These are phyloP conservation scores for Quercus tomentella DNA, from an alignment of 331 rosid genomes.

Conservation along the genomic window DNA sequence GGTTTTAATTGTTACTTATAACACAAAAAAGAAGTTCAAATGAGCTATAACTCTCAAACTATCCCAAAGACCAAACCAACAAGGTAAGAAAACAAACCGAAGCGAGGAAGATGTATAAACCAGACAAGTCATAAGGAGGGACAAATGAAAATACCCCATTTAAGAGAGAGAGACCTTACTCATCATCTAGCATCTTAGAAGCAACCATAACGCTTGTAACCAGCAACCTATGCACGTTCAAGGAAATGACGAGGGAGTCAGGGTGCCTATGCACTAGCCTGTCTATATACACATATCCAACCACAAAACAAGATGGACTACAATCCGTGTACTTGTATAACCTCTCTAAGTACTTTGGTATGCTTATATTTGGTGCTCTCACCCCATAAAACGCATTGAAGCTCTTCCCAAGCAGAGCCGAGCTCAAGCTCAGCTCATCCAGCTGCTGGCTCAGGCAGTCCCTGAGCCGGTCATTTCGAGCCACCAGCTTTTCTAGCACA, in stretches of 20 bases:
- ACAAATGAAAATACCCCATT: not conserved
- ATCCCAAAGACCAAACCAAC: no score
- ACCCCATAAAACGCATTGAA: conserved; percentile 75
- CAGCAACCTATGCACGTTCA: conserved; percentile 78
- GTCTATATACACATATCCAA: conserved; percentile 82
- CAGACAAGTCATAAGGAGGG: no score
- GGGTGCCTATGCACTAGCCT: conserved; percentile 73
- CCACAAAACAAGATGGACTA: conserved; percentile 94
- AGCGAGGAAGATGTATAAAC: not conserved
- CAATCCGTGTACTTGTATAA: conserved; percentile 81
- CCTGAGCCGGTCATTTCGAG: conserved; percentile 63
- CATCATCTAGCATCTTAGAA: conserved; percentile 93
- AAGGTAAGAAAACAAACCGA: no score
- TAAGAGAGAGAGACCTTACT: conserved; percentile 46
- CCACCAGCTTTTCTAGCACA: conserved; percentile 68
- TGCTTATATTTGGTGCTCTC: conserved; percentile 76
- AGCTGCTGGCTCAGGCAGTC: conserved; percentile 35
- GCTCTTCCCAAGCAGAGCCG: conserved; percentile 45
- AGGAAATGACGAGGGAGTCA: conserved; percentile 71
- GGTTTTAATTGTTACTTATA: not conserved
- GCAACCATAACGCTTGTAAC: conserved; percentile 87
- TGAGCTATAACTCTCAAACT: no score
- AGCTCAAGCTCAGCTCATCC: conserved; percentile 29
- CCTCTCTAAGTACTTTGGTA: conserved; percentile 88
- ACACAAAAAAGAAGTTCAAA: not conserved